These are phyloP conservation scores for Parietaria judaica DNA, from an alignment of 306 rosid species.

Conservation along the genomic window DNA sequence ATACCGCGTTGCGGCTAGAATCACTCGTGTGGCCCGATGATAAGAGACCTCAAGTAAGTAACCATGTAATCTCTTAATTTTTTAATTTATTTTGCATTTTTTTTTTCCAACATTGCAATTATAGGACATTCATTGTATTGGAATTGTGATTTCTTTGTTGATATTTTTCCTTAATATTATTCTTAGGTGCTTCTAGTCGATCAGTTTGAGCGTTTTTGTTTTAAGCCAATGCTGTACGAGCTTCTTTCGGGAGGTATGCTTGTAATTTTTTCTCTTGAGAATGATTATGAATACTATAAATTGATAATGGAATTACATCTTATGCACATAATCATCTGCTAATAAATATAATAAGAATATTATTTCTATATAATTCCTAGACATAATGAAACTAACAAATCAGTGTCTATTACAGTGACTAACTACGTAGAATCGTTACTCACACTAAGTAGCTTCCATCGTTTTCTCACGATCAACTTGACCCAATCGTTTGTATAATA, in stretches of 20 bases:
- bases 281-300: too few species aligned
- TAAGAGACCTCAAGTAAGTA: slow-evolving; percentile 67
- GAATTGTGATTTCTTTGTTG: neutral
- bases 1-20: slow-evolving; percentile 88
- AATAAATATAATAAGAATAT: too few species aligned
- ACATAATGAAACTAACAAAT: too few species aligned
- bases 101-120: too few species aligned
- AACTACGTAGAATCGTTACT: too few species aligned
- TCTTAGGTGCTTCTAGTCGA: slow-evolving; percentile 49
- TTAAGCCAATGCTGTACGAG: slow-evolving; percentile 93
- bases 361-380: too few species aligned
- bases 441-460: neutral
- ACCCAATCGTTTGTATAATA: slow-evolving; percentile 1
- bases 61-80: neutral
- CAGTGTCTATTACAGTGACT: too few species aligned
- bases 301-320: too few species aligned
- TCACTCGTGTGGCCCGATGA: slow-evolving; percentile 79
- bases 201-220: slow-evolving; percentile 49
- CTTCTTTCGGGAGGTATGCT: slow-evolving; percentile 81
- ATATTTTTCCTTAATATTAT: neutral
- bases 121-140: too few species aligned
- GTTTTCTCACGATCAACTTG: slow-evolving; percentile 6
- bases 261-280: neutral
- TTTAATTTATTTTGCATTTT: too few species aligned
- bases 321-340: too few species aligned